A percentile compares a stretch with the other conserved stretches of the same genome.
Evolutionary conservation across 139 green algal genomes (phyloP).

Genomic region (Chlorella sp.): DNA sequence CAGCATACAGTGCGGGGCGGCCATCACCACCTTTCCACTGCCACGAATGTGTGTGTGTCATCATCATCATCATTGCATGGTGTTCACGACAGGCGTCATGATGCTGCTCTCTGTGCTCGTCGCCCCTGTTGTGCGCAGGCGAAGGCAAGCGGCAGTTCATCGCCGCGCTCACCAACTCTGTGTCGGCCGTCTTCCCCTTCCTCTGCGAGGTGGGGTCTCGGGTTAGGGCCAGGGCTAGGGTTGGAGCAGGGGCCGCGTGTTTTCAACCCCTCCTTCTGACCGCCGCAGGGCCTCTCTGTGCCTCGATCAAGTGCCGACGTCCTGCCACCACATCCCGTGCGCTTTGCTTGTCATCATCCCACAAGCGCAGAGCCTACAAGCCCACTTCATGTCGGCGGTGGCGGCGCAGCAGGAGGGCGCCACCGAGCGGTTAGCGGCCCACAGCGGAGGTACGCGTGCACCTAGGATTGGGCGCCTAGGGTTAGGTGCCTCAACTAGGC

Average conservation of each 20-base stretch:
- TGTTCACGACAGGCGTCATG: too few relatives aligned
- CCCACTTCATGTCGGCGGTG: conserved; percentile 32
- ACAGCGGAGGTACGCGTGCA: conserved; percentile 44
- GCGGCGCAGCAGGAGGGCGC: conserved; percentile 19
- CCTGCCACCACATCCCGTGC: not conserved
- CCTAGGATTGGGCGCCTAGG: too few relatives aligned
- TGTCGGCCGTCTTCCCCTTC: conserved; percentile 55
- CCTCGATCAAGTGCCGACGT: too few relatives aligned
- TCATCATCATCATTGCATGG: too few relatives aligned
- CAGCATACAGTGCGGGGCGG: too few relatives aligned
- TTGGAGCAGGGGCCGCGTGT: not conserved
- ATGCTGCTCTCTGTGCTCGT: too few relatives aligned
- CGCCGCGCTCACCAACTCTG: conserved; percentile 37
- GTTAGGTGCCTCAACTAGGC: too few relatives aligned
- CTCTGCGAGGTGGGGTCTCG: conserved; percentile 34
- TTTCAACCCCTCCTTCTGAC: not conserved
- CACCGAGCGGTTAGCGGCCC: conserved; percentile 14
- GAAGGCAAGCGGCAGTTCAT: conserved; percentile 59
- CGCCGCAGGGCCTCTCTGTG: not conserved
- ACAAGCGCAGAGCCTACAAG: conserved; percentile 33
- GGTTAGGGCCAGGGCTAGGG: not conserved
- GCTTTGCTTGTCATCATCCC: not conserved
- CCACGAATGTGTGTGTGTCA: too few relatives aligned
- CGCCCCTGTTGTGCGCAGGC: too few relatives aligned
- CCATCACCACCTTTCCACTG: too few relatives aligned